phyloP scores from a whole-genome alignment of 768 basidiomycete genomes.

The Auricularia sp. region DNA sequence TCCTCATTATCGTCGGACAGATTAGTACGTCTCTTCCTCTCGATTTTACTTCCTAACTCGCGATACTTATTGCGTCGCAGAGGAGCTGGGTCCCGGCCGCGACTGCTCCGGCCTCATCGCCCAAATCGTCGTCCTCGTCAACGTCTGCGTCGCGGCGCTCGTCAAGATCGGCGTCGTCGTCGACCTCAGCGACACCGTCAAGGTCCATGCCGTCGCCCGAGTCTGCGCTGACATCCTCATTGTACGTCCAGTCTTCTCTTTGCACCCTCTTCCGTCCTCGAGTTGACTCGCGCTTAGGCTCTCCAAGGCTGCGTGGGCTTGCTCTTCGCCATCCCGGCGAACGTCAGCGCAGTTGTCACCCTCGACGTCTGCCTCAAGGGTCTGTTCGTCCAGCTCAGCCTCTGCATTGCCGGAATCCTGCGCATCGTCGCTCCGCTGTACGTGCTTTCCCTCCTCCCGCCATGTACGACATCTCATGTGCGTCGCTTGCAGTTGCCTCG shows the following conservation, averaged over 20 bases:
- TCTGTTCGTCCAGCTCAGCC: background rate
- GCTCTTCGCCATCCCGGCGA: background rate
- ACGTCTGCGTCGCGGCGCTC: background rate
- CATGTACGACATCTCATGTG: background rate
- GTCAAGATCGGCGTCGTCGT: background rate
- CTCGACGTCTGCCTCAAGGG: background rate
- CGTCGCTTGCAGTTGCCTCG: background rate
- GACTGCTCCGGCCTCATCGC: background rate
- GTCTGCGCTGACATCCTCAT: conserved; percentile 2
- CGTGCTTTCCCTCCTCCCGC: background rate
- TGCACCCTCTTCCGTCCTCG: background rate
- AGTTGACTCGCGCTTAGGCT: background rate
- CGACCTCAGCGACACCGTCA: background rate
- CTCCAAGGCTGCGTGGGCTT: background rate
- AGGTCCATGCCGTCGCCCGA: background rate
- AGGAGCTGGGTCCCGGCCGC: background rate
- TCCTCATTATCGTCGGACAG: background rate
- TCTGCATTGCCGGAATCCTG: background rate
- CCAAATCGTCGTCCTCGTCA: conserved; percentile 2
- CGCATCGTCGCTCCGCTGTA: background rate
- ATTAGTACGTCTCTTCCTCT: background rate
- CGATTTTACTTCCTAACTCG: background rate
- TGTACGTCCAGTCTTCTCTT: background rate
- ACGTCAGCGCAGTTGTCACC: background rate
- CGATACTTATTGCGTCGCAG: background rate